These are phyloP conservation scores for Fusarium humuli DNA, from an alignment of 2,329 filamentous ascomycete species.

Conservation along the genomic window DNA sequence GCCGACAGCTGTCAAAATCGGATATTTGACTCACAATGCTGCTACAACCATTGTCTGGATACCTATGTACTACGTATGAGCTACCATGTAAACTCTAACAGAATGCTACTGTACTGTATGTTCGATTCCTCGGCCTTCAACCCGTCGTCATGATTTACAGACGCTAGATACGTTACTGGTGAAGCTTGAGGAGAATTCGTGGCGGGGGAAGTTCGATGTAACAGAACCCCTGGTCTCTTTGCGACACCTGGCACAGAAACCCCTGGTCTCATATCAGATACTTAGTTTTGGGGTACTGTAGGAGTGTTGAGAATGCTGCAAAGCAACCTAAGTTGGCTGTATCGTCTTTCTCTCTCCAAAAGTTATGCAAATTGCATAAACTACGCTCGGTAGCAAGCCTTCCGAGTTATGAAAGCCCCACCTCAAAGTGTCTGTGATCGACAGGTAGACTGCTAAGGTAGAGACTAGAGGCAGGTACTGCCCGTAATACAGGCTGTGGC, in stretches of 20 bases:
- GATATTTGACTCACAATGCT: constrained; percentile 9
- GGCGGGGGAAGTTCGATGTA: constrained; percentile 14
- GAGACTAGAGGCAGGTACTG: neutral
- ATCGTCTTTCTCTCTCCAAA: neutral
- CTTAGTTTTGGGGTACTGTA: neutral
- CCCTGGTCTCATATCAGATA: neutral
- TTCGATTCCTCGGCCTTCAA: neutral
- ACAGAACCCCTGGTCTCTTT: constrained; percentile 13
- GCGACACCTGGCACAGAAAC: neutral
- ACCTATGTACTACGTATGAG: neutral
- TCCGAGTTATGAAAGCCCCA: constrained; percentile 19
- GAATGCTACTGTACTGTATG: neutral
- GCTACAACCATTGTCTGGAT: constrained; percentile 6
- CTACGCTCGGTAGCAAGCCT: neutral
- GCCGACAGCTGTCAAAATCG: constrained; percentile 27
- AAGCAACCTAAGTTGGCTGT: neutral
- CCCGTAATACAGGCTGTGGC: neutral
- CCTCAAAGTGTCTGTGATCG: constrained; percentile 22
- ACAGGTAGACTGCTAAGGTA: neutral
- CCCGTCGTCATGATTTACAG: neutral
- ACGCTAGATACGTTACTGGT: neutral
- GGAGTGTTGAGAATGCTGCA: neutral
- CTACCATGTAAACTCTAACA: neutral
- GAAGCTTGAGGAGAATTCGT: neutral
- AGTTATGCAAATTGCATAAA: neutral